Conservation (phyloP, 345 rosid species). For the Abelmoschus esculentus region DNA sequence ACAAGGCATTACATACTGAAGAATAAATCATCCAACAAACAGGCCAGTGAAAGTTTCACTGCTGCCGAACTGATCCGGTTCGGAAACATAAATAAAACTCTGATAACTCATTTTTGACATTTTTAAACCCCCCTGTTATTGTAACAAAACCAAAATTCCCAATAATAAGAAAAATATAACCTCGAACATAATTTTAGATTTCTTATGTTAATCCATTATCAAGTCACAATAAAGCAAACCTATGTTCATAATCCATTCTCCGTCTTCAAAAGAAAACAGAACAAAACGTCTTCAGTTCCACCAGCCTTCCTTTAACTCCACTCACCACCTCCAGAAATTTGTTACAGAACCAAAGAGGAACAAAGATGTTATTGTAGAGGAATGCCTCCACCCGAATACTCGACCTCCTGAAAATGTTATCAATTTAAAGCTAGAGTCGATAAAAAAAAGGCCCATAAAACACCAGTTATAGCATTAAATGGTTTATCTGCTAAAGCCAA, state of each 20-base stretch:
- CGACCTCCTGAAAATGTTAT: constrained; percentile 68
- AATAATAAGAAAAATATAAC: neutral
- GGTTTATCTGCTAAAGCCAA: neutral
- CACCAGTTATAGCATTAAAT: neutral
- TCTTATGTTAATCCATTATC: neutral
- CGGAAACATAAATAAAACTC: too few species aligned
- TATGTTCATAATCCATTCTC: neutral
- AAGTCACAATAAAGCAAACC: neutral
- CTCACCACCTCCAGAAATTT: neutral
- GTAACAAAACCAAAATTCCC: neutral
- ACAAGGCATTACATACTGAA: too few species aligned
- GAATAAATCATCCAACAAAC: too few species aligned
- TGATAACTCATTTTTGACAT: neutral
- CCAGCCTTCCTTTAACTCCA: neutral
- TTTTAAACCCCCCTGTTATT: neutral
- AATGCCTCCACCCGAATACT: constrained; percentile 82
- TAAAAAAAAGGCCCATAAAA: neutral
- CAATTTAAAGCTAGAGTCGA: constrained; percentile 7
- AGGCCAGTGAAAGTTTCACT: too few species aligned
- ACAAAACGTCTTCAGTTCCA: neutral
- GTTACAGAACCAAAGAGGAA: neutral
- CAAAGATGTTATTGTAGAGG: constrained; percentile 28
- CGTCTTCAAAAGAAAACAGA: neutral
- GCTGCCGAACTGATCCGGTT: too few species aligned
- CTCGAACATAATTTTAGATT: neutral